phyloP scores from a whole-genome alignment of 495 filamentous ascomycete genomes.

The Hypoxylon subgilvum region DNA sequence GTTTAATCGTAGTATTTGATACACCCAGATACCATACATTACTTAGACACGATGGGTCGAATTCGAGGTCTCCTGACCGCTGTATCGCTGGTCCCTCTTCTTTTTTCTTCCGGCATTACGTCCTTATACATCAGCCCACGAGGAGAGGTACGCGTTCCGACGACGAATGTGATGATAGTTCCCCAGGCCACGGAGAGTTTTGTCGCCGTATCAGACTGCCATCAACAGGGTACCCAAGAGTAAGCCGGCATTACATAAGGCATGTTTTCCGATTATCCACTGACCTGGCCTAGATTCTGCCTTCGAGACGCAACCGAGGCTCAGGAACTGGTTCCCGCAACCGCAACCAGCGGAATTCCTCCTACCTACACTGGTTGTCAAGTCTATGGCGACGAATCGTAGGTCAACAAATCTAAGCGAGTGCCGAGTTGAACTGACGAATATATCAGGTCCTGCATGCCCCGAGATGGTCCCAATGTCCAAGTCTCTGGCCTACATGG shows the following conservation, averaged over 20 bases:
- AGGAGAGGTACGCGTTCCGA: background rate
- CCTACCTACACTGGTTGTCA: slow-evolving; percentile 61
- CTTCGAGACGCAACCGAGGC: slow-evolving; percentile 48
- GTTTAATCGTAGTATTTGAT: background rate
- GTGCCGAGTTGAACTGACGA: background rate
- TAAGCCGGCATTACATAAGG: slow-evolving; percentile 16
- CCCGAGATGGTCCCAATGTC: slow-evolving; percentile 50
- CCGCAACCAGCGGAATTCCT: slow-evolving; percentile 52
- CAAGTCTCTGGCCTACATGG: slow-evolving; percentile 27
- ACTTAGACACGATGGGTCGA: slow-evolving; percentile 4
- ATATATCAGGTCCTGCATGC: slow-evolving; percentile 47
- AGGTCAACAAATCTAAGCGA: slow-evolving; percentile 18
- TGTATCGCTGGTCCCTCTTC: background rate
- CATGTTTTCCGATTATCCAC: background rate
- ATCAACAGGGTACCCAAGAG: slow-evolving; percentile 46
- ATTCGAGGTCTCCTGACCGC: background rate
- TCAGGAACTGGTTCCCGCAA: slow-evolving; percentile 50
- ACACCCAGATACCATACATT: background rate
- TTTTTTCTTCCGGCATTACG: background rate
- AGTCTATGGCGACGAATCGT: slow-evolving; percentile 54
- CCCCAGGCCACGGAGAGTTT: slow-evolving; percentile 13
- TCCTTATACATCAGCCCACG: slow-evolving; percentile 5
- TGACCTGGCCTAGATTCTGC: slow-evolving; percentile 44
- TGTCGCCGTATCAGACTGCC: slow-evolving; percentile 50
- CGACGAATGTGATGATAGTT: background rate